These are phyloP conservation scores for Abrus precatorius DNA, from an alignment of 306 rosid genomes.

Conservation along the genomic window DNA sequence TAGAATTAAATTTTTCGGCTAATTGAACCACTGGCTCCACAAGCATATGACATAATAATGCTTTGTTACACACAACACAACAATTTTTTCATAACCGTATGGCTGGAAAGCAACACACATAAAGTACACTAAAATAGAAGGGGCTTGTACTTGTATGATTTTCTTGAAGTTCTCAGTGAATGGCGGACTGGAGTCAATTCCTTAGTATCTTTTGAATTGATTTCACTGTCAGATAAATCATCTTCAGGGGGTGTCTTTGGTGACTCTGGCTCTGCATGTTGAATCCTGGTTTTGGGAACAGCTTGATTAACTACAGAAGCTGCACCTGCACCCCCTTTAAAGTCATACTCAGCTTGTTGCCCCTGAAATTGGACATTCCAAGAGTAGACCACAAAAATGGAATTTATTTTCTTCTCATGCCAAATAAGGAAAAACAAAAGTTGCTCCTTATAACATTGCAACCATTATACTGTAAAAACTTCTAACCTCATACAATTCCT, in stretches of 20 bases:
- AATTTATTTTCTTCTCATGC: conserved; percentile 28
- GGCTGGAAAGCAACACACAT: conserved; percentile 35
- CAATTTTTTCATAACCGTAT: not conserved
- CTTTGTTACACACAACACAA: not conserved
- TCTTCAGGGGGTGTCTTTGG: conserved; percentile 58
- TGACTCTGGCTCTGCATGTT: conserved; percentile 54
- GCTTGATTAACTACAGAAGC: conserved; percentile 58
- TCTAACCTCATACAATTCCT: conserved; percentile 69
- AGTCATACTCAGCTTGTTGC: conserved; percentile 64
- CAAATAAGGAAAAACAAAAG: conserved; percentile 39
- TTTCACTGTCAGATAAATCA: conserved; percentile 64
- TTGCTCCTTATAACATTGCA: conserved; percentile 28
- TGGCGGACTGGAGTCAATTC: conserved; percentile 70
- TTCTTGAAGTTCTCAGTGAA: conserved; percentile 71
- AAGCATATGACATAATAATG: conserved; percentile 12
- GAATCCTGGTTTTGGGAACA: conserved; percentile 55
- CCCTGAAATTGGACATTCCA: conserved; percentile 63
- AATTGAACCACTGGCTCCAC: conserved; percentile 2
- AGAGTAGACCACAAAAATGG: conserved; percentile 25
- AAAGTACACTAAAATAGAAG: conserved; percentile 42
- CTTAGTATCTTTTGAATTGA: conserved; percentile 53
- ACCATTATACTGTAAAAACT: conserved; percentile 17
- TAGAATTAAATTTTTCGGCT: not conserved
- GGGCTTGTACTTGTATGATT: conserved; percentile 72
- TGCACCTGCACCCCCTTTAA: conserved; percentile 72